A percentile compares a stretch with the other conserved stretches of the same genome.
Conservation (phyloP, 2,329 filamentous ascomycete genomes). For the Hypomyces perniciosus region DNA sequence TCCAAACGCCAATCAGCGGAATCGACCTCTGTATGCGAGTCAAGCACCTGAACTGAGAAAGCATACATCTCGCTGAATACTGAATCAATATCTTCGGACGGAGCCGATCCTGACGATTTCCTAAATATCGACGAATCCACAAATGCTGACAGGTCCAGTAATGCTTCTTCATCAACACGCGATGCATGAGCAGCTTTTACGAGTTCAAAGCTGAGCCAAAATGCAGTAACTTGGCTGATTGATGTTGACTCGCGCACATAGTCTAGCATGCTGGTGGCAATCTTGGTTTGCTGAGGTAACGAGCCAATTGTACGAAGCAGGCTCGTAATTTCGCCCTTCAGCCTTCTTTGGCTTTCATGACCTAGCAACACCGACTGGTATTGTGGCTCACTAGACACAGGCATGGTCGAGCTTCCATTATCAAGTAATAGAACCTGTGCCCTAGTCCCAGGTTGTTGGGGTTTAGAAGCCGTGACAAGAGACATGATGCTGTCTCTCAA, state of each 20-base stretch:
- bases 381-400: constrained; percentile 13
- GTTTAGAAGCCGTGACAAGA: constrained; percentile 23
- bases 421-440: constrained; percentile 25
- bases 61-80: constrained; percentile 62
- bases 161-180: constrained; percentile 54
- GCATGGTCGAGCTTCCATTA: constrained; percentile 14
- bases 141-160: constrained; percentile 51
- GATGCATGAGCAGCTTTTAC: constrained; percentile 51
- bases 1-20: constrained; percentile 64
- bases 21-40: constrained; percentile 44
- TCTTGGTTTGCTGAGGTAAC: constrained; percentile 51
- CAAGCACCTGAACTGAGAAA: constrained; percentile 58
- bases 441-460: constrained; percentile 10
- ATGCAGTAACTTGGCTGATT: constrained; percentile 59
- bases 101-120: too few species aligned
- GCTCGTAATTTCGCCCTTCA: constrained; percentile 50
- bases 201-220: constrained; percentile 75
- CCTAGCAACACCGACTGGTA: constrained; percentile 59
- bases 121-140: constrained; percentile 16
- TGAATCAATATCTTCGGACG: constrained; percentile 36
- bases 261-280: constrained; percentile 61
- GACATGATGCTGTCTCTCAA: constrained; percentile 68
- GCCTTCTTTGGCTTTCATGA: constrained; percentile 60
- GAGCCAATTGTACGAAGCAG: constrained; percentile 52
- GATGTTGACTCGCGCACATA: constrained; percentile 53